Base-by-base conservation (phyloP, 495 filamentous ascomycete genomes). In the Penicillium nucicola region DNA sequence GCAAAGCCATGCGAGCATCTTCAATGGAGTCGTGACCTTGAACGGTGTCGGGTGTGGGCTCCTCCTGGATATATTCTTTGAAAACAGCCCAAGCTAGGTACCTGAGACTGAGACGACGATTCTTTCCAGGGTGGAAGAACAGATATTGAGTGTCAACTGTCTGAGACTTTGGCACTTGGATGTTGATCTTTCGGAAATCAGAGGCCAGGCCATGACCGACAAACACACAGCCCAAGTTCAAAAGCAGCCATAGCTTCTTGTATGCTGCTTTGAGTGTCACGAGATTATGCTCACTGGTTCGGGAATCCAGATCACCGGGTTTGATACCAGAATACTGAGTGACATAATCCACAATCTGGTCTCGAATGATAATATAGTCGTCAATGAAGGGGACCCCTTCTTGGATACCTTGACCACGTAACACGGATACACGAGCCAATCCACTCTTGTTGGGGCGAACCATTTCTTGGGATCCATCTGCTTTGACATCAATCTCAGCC, bases 181-280 rank as follows among this genome's bases (percentile, higher is more conserved):
- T 96, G 65, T 99, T 97, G 71, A 96, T 95, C 42, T 90, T 93
- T 32, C 93, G 89, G 72, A 97, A 99, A 62, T 99, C 93, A 45
- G 92, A 91, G 41, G 84, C 84, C 19, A 99, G 72, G 8, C 91
- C 90, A 65, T 99, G 93, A 7, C 93, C 93, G 23, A 99, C 83
- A 67, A 99, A 99, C 38, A 87, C 76, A 69, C 89, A 95, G 23
- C 95, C 93, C 1, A 97, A 78, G 63, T 99, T 97, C 8, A 97
- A 80, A 7, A 99, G 82, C 11, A 97, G 79, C 93, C 93, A 99
- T 23, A 99, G 83, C 61, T 96, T 96, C 64, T 97, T 99, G 75
- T 97, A 97, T 7, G 91, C 92, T 14, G 84, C 81, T 66, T 97
- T 99, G 23, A 97, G 77, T 9, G 86, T 77, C 7, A 97, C 88